Evolutionary conservation across 805 yeast species (phyloP), one percentile per base, ranked within the genome.

Genomic region (Kluyveromyces starmeri): DNA sequence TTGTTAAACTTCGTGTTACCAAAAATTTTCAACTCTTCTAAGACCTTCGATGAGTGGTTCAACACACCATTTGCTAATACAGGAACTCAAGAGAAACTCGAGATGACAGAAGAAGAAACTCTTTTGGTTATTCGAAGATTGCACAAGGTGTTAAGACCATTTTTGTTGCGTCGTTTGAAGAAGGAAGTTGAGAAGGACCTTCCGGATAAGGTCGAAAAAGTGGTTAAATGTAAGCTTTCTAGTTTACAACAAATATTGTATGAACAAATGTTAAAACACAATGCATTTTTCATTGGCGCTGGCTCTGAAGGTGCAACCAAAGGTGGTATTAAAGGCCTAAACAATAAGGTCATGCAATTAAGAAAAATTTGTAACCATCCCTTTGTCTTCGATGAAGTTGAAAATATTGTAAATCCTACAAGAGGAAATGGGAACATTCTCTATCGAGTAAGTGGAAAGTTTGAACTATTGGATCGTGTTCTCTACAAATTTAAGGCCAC

Each of bases 331-430:
- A 80, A 78, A 51, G 92, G 92, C 36, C 66, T 80, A 46, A 83
- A 83, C 55, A 83, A 83, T 55, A 79, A 81, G 55, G 73, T 83
- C 43, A 83, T 83, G 94, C 94, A 83, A 55, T 64, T 83, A 57
- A 70, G 88, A 58, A 83, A 83, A 59, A 79, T 83, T 40, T 82
- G 89, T 61, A 83, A 83, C 51, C 94, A 83, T 68, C 94, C 94
- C 3, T 83, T 76, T 61, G 92, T 83, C 3, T 83, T 80, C 53
- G 89, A 80, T 51, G 89, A 81, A 47, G 83, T 83, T 35, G 94
- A 83, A 53, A 68, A 72, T 39, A 70, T 75, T 23, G 65, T 82
- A 30, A 76, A 82, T 45, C 81, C 85, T 7, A 59, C 70, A 2
- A 68, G 68, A 45, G 65, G 68, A 35, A 78, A 83, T 9, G 75